Base-by-base conservation (phyloP, 257 asterid species). In the Lantana camara region DNA sequence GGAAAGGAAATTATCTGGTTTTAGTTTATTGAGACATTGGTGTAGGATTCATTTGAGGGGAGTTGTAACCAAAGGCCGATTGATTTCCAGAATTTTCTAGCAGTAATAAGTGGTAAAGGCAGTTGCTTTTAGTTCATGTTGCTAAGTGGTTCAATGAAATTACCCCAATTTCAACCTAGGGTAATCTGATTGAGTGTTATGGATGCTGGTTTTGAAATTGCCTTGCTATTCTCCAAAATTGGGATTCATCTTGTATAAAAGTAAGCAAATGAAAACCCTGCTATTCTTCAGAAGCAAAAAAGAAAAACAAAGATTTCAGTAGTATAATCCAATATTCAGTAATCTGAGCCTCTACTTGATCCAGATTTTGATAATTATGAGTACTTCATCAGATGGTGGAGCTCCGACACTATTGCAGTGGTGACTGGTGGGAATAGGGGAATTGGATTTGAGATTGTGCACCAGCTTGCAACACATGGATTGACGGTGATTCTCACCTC, bases 381-480 rank as follows among this genome's bases (percentile, higher is more conserved):
- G 42, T 60, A 0, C 13, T 27, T 45, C 34, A 69, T 57, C 77
- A 89, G 98, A 79, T 92, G 98, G 98, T 92, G 98, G 97, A 74
- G 90, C 9, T 24, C 78, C n/a, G 63, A 79, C 53, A 85, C 91
- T 16, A 30, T 83, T 59, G 98, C 95, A n/a, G 94, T 89, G 67
- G 98, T 92, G 71, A 89, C 98, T 27, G 97, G 98, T 68, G 89
- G 95, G 12, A 92, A 92, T 66, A 80, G 98, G 71, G 98, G 98
- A 53, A 89, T 92, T 19, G 97, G 98, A 24, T 87, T 80, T 73
- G 97, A 92, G 83, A 87, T 84, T 70, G 94, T 82, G 17, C 91
- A 57, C 61, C 97, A 89, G 63, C 84, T 92, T 40, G 96, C 91
- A 3, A 22, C 44, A 7, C 95, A 87, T 60, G 96, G 89, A 35